Percentiles rank a stretch among this genome's conserved stretches.
These are phyloP conservation scores for Pseudogymnoascus sp. DNA, from an alignment of 2,329 filamentous ascomycete species.

Conservation along the genomic window DNA sequence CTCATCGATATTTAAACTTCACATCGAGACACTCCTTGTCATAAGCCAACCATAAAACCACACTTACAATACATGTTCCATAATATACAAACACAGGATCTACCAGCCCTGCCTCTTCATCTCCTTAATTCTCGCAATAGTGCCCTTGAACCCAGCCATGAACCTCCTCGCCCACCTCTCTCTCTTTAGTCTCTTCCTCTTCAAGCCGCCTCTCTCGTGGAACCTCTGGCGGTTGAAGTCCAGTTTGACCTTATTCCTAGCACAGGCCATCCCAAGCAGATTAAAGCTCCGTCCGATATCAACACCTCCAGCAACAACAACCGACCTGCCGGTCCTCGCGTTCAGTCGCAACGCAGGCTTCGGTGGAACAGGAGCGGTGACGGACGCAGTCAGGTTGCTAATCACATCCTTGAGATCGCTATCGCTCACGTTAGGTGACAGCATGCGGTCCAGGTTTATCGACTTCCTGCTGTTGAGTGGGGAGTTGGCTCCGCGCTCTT, in stretches of 20 bases:
- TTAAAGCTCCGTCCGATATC: slow-evolving; percentile 22
- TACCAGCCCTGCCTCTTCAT: slow-evolving; percentile 75
- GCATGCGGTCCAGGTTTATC: neutral
- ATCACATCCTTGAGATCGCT: slow-evolving; percentile 7
- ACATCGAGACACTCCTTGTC: neutral
- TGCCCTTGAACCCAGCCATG: slow-evolving; percentile 56
- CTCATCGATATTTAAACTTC: neutral
- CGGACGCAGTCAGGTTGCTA: neutral
- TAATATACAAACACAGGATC: slow-evolving; percentile 11
- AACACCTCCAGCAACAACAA: slow-evolving; percentile 16
- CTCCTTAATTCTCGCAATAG: slow-evolving; percentile 55
- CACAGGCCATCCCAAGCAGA: slow-evolving; percentile 34
- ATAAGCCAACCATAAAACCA: neutral
- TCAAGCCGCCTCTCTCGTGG: slow-evolving; percentile 67
- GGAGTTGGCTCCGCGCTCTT: slow-evolving; percentile 1
- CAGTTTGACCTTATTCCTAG: slow-evolving; percentile 47
- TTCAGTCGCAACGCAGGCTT: slow-evolving; percentile 29
- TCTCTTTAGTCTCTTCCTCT: slow-evolving; percentile 64
- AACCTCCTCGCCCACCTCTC: slow-evolving; percentile 64
- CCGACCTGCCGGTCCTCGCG: slow-evolving; percentile 21
- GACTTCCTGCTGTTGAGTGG: neutral
- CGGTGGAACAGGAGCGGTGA: slow-evolving; percentile 36
- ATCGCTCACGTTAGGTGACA: neutral
- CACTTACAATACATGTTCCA: slow-evolving; percentile 7
- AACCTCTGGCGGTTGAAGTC: slow-evolving; percentile 54